These are phyloP conservation scores for Rhodotorula glutinis DNA, from an alignment of 1,284 basidiomycete species.

Conservation along the genomic window DNA sequence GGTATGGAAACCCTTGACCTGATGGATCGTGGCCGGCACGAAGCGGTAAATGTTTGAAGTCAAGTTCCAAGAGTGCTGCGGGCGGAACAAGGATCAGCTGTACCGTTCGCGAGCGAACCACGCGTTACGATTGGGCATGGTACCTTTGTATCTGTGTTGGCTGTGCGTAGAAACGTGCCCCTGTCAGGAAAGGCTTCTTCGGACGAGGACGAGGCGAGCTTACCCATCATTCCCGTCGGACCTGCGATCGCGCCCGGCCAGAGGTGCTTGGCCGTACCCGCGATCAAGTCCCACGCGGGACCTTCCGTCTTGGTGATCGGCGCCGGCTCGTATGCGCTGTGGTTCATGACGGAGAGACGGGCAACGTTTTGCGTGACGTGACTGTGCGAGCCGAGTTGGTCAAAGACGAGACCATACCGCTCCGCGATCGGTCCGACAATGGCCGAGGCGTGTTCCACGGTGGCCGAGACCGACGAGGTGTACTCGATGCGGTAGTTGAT, in stretches of 20 bases:
- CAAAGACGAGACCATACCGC: slow-evolving; percentile 58
- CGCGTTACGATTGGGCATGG: too few species aligned
- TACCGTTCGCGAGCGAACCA: too few species aligned
- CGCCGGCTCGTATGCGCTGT: slow-evolving; percentile 56
- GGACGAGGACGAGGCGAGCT: slow-evolving; percentile 37
- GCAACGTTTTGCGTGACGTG: slow-evolving; percentile 10
- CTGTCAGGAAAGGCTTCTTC: neutral
- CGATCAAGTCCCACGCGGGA: slow-evolving; percentile 54
- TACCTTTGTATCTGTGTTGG: slow-evolving; percentile 53
- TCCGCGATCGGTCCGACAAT: slow-evolving; percentile 54
- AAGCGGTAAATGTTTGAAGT: slow-evolving; percentile 57
- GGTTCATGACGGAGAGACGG: slow-evolving; percentile 25
- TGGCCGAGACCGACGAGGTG: slow-evolving; percentile 53
- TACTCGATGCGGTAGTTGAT: slow-evolving; percentile 63
- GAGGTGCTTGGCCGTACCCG: slow-evolving; percentile 55
- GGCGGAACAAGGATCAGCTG: too few species aligned
- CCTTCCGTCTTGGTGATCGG: slow-evolving; percentile 55
- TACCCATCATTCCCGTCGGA: slow-evolving; percentile 57
- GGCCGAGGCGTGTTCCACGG: slow-evolving; percentile 52
- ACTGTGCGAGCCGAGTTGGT: slow-evolving; percentile 47
- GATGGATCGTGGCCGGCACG: slow-evolving; percentile 49
- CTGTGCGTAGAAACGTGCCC: neutral
- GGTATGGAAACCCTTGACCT: slow-evolving; percentile 60
- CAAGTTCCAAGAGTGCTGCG: slow-evolving; percentile 54
- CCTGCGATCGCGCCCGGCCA: slow-evolving; percentile 53